A percentile compares a stretch with the other conserved stretches of the same genome.
phyloP scores from a whole-genome alignment of 2,329 filamentous ascomycete genomes.

The Apiospora saccharicola region DNA sequence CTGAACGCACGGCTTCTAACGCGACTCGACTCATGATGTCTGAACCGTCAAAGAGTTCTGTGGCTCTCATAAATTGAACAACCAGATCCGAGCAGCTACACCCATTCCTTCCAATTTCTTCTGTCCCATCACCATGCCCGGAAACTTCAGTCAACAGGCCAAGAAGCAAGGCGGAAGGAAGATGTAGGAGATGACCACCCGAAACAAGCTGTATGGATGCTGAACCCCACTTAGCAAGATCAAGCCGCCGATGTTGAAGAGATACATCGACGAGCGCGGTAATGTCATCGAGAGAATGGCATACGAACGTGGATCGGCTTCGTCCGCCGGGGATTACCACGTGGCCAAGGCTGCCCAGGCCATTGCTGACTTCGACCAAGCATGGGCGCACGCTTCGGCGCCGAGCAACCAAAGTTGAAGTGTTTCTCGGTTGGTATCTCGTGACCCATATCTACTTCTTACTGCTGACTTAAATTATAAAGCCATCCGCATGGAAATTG shows the following conservation, averaged over 20 bases:
- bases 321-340: neutral
- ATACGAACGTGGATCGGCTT: neutral
- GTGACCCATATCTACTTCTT: no score
- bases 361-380: neutral
- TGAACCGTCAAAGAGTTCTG: no score
- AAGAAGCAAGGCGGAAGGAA: neutral
- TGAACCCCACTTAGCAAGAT: neutral
- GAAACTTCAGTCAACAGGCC: neutral
- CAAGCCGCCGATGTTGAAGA: neutral
- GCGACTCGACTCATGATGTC: neutral
- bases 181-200: neutral
- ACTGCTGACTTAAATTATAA: no score
- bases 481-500: no score
- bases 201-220: neutral
- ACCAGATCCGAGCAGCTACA: no score
- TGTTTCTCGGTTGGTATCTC: neutral
- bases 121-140: no score
- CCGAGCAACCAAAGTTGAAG: neutral
- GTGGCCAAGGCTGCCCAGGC: neutral
- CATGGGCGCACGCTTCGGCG: neutral
- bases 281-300: neutral
- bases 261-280: neutral
- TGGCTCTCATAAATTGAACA: no score
- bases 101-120: no score
- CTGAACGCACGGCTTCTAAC: neutral